These are phyloP conservation scores for Poa pratensis DNA, from an alignment of 176 grass and related monocot genomes.

Conservation along the genomic window DNA sequence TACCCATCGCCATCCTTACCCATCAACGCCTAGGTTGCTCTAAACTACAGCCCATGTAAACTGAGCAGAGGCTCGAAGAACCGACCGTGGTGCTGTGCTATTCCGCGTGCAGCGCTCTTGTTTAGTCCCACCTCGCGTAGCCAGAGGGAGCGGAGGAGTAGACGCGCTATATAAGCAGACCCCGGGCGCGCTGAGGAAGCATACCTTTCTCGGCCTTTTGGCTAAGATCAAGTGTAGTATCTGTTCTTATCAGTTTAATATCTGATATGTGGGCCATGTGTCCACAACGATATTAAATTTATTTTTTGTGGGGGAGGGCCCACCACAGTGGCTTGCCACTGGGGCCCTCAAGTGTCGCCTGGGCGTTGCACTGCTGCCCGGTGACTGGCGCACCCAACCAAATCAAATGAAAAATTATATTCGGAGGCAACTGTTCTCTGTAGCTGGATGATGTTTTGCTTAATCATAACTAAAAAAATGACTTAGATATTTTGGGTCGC, in stretches of 20 bases:
- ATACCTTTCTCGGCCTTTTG: slow-evolving; percentile 79
- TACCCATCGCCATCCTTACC: too few relatives aligned
- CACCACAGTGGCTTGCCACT: background rate
- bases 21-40: background rate
- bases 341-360: background rate
- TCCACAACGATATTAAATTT: background rate
- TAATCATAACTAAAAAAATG: too few relatives aligned
- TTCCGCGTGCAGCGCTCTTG: background rate
- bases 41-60: background rate
- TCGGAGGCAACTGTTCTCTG: too few relatives aligned
- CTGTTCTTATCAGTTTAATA: slow-evolving; percentile 83
- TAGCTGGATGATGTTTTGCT: too few relatives aligned
- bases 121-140: background rate
- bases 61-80: background rate
- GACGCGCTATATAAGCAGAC: background rate
- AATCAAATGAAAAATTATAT: too few relatives aligned
- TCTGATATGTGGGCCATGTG: slow-evolving; percentile 29
- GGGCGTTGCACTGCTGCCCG: background rate
- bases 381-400: too few relatives aligned
- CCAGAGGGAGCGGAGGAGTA: background rate
- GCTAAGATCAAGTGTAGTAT: slow-evolving; percentile 91
- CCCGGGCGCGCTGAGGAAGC: background rate
- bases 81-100: background rate
- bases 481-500: too few relatives aligned
- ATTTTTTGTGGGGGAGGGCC: background rate